Evolutionary conservation across 495 filamentous ascomycete genomes (phyloP).

Genomic region (Peziza echinospora): DNA sequence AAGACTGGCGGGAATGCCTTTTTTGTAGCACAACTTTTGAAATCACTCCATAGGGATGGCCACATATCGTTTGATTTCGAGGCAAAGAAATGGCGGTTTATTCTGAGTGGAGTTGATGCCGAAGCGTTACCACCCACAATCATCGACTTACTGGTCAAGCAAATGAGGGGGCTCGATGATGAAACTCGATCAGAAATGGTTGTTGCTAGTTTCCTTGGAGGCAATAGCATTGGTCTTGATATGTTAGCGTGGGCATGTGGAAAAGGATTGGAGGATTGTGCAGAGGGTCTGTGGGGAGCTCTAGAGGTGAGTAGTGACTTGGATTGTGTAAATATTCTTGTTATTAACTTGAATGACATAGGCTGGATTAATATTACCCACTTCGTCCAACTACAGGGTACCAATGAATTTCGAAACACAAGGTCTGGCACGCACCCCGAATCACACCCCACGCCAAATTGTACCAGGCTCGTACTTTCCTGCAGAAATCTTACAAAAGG

Average conservation of each 20-base stretch:
- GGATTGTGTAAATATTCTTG: not conserved
- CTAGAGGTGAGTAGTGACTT: constrained; percentile 10
- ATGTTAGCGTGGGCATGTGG: constrained; percentile 16
- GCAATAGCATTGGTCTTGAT: constrained; percentile 13
- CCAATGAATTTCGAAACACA: not conserved
- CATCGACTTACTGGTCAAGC: constrained; percentile 18
- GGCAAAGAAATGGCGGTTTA: constrained; percentile 18
- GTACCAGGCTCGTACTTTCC: constrained; percentile 8
- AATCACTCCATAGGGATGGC: constrained; percentile 15
- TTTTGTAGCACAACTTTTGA: constrained; percentile 18
- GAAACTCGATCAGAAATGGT: constrained; percentile 18
- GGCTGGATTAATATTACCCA: not conserved
- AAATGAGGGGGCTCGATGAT: constrained; percentile 15
- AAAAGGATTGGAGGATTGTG: constrained; percentile 15
- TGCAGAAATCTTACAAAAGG: constrained; percentile 10
- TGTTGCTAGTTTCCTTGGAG: constrained; percentile 17
- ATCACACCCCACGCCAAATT: not conserved
- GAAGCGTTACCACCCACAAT: constrained; percentile 17
- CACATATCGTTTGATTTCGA: constrained; percentile 18
- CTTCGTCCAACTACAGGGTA: not conserved
- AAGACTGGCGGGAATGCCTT: constrained; percentile 19
- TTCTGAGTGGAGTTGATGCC: constrained; percentile 17
- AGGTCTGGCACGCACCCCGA: not conserved
- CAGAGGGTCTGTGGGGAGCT: constrained; percentile 16
- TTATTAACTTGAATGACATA: not conserved